Percentiles rank a stretch among this genome's conserved stretches.
Conservation (phyloP, 495 filamentous ascomycete species). For the Parathielavia appendiculata region DNA sequence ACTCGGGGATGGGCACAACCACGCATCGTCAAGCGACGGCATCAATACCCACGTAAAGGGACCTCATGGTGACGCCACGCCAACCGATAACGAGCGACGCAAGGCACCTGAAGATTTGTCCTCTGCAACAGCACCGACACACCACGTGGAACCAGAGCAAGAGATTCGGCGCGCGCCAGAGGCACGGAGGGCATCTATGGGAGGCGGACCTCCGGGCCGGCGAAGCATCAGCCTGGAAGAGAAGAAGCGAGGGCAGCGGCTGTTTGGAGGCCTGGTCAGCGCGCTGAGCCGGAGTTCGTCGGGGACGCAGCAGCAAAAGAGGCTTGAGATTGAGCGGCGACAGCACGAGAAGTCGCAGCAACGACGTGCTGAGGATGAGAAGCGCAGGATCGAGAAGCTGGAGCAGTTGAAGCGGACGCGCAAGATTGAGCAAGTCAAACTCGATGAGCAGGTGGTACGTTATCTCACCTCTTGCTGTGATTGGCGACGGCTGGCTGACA, state of each 20-base stretch:
- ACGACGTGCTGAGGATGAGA: slow-evolving; percentile 62
- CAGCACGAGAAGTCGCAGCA: slow-evolving; percentile 77
- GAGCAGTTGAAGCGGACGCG: slow-evolving; percentile 57
- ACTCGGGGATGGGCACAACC: slow-evolving; percentile 8
- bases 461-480: neutral
- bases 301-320: slow-evolving; percentile 59
- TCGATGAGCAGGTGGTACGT: slow-evolving; percentile 73
- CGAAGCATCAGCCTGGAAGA: slow-evolving; percentile 62
- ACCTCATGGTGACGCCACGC: neutral
- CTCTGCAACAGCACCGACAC: neutral
- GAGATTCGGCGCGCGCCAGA: slow-evolving; percentile 6
- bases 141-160: neutral
- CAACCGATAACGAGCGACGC: neutral
- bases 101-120: neutral
- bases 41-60: neutral
- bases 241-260: slow-evolving; percentile 76
- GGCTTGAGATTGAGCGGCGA: slow-evolving; percentile 84
- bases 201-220: slow-evolving; percentile 23
- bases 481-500: slow-evolving; percentile 25
- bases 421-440: slow-evolving; percentile 65
- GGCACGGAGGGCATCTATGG: slow-evolving; percentile 10
- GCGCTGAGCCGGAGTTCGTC: slow-evolving; percentile 79
- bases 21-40: neutral
- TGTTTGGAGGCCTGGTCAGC: slow-evolving; percentile 85
- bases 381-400: slow-evolving; percentile 56